A percentile compares a stretch with the other conserved stretches of the same genome.
Evolutionary conservation across 2,329 filamentous ascomycete species (phyloP).

Genomic region (Cladosporium velox): DNA sequence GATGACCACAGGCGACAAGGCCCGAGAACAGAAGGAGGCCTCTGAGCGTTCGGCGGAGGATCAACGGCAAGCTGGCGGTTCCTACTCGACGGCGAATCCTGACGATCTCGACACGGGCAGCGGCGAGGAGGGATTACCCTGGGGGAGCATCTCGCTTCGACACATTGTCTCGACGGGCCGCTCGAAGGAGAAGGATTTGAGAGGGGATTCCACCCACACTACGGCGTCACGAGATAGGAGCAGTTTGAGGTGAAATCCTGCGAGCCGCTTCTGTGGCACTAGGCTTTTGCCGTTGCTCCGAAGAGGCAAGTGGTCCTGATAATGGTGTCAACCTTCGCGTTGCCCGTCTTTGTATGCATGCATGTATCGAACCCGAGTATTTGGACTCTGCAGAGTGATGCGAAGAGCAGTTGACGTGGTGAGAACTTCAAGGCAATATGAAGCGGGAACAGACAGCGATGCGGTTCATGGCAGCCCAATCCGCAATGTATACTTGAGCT

Average conservation of each 20-base stretch:
- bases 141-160: constrained; percentile 68
- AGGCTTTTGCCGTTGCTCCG: background rate
- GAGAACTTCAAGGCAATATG: background rate
- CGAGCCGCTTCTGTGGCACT: constrained; percentile 17
- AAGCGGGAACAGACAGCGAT: background rate
- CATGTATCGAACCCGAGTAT: background rate
- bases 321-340: background rate
- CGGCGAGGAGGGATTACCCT: constrained; percentile 66
- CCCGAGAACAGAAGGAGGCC: constrained; percentile 67
- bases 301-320: background rate
- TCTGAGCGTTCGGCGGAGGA: constrained; percentile 65
- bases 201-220: constrained; percentile 43
- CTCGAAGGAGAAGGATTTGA: constrained; percentile 47
- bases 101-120: constrained; percentile 55
- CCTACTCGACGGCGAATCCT: constrained; percentile 63
- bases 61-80: constrained; percentile 62
- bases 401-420: background rate
- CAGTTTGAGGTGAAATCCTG: constrained; percentile 41
- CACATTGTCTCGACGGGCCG: constrained; percentile 51
- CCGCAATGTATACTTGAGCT: background rate
- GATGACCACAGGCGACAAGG: constrained; percentile 63
- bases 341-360: background rate
- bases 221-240: constrained; percentile 41
- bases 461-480: background rate
- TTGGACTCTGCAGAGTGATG: background rate